These are phyloP conservation scores for Nannochloropsis limnetica DNA, from an alignment of 352 stramenopile genomes.

Conservation along the genomic window DNA sequence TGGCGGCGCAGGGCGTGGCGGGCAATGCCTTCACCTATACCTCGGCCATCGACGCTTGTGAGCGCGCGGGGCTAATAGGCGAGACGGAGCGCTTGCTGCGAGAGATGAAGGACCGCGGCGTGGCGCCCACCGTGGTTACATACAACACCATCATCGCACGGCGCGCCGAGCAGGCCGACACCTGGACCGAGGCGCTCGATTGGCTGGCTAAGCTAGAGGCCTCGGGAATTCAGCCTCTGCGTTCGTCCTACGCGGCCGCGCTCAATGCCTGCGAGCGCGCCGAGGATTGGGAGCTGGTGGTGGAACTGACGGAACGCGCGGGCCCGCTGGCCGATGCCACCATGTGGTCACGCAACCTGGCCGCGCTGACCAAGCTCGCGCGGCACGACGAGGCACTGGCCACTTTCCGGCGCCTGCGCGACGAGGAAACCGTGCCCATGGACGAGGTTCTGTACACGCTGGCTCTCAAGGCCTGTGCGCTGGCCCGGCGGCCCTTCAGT, in stretches of 20 bases:
- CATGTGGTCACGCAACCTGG: slow-evolving; percentile 18
- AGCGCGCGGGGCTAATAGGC: neutral
- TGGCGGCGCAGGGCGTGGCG: slow-evolving; percentile 38
- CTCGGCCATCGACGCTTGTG: slow-evolving; percentile 42
- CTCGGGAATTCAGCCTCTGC: neutral
- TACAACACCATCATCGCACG: slow-evolving; percentile 17
- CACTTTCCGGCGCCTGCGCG: slow-evolving; percentile 4
- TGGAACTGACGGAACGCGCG: slow-evolving; percentile 47
- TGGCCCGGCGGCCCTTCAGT: neutral
- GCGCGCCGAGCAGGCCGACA: neutral
- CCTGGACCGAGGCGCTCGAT: neutral
- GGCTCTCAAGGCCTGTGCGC: slow-evolving; percentile 4
- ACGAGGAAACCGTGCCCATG: neutral
- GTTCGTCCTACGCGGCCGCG: slow-evolving; percentile 39
- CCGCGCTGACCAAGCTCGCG: neutral
- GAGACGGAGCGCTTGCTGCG: slow-evolving; percentile 41
- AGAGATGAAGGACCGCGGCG: slow-evolving; percentile 44
- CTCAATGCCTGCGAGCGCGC: slow-evolving; percentile 48
- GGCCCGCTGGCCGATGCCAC: neutral
- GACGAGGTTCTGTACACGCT: slow-evolving; percentile 33
- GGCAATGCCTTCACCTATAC: slow-evolving; percentile 45
- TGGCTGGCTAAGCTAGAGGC: slow-evolving; percentile 15
- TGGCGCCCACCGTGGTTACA: slow-evolving; percentile 38
- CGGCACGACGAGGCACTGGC: neutral
- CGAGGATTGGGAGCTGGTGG: slow-evolving; percentile 44